A percentile compares a stretch with the other conserved stretches of the same genome.
Conservation (phyloP, 495 filamentous ascomycete genomes). For the Penicillium maclennaniae region DNA sequence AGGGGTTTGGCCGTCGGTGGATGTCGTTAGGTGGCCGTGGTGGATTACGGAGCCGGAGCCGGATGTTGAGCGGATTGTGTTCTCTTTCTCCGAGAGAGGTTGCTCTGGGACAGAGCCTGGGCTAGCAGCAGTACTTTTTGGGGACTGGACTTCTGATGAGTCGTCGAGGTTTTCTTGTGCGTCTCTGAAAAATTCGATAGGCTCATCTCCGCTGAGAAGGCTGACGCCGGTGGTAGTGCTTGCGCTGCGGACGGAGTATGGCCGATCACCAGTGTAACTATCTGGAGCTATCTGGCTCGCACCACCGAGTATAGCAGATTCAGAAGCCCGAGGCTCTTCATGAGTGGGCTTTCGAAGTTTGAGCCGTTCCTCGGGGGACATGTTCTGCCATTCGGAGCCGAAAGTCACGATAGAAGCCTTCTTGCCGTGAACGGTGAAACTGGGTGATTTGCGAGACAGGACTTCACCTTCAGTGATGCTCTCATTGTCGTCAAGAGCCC, state of each 20-base stretch:
- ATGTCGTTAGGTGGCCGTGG: slow-evolving; percentile 13
- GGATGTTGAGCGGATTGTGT: slow-evolving; percentile 3
- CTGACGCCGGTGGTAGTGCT: slow-evolving; percentile 40
- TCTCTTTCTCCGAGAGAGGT: neutral
- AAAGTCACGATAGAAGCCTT: slow-evolving; percentile 96
- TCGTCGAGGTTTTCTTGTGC: slow-evolving; percentile 16
- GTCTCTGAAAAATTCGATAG: slow-evolving; percentile 23
- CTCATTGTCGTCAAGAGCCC: slow-evolving; percentile 56
- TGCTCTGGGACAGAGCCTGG: neutral
- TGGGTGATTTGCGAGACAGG: slow-evolving; percentile 72
- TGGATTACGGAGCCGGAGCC: slow-evolving; percentile 6
- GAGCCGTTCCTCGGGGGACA: slow-evolving; percentile 74
- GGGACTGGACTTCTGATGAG: slow-evolving; percentile 1
- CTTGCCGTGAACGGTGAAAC: slow-evolving; percentile 95
- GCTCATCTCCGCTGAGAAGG: slow-evolving; percentile 24
- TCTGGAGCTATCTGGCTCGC: slow-evolving; percentile 31
- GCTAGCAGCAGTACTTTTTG: neutral
- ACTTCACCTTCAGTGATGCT: slow-evolving; percentile 53
- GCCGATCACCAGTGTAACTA: slow-evolving; percentile 22
- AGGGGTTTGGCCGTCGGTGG: slow-evolving; percentile 10
- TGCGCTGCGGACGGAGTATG: slow-evolving; percentile 34
- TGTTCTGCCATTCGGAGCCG: slow-evolving; percentile 81
- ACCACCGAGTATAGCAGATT: slow-evolving; percentile 33
- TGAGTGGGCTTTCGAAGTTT: slow-evolving; percentile 51
- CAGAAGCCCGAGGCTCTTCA: slow-evolving; percentile 42